Conservation (phyloP, 768 basidiomycete species). For the Leccinum imitatum region DNA sequence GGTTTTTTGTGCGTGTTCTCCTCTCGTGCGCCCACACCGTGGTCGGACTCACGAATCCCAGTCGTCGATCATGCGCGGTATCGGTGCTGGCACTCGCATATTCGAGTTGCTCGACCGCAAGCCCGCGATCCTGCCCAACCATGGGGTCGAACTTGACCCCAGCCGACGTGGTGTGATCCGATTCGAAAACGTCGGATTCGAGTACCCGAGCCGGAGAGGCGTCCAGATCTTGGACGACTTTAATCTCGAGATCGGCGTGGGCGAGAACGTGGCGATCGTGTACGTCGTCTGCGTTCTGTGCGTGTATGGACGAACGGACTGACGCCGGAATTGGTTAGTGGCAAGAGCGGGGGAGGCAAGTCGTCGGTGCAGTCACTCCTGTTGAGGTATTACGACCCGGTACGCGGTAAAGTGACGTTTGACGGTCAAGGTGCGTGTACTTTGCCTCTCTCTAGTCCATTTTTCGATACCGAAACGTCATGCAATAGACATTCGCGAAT, state of each 20-base stretch:
- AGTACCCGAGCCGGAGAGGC: constrained; percentile 85
- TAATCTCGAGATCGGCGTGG: constrained; percentile 74
- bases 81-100: constrained; percentile 91
- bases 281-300: constrained; percentile 41
- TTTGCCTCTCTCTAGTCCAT: neutral
- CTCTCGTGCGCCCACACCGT: too few relatives aligned
- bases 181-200: constrained; percentile 83
- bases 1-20: constrained; percentile 38
- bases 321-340: constrained; percentile 43
- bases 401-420: constrained; percentile 78
- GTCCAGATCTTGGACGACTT: constrained; percentile 82
- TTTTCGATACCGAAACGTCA: constrained; percentile 11
- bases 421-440: constrained; percentile 51
- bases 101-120: constrained; percentile 87
- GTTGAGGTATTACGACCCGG: constrained; percentile 86
- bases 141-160: constrained; percentile 57
- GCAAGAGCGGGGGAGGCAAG: constrained; percentile 92
- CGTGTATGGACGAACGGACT: neutral
- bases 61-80: constrained; percentile 95
- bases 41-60: constrained; percentile 25
- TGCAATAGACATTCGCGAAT: too few relatives aligned
- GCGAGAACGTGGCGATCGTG: constrained; percentile 91
- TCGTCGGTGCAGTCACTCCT: constrained; percentile 87
- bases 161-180: constrained; percentile 65
- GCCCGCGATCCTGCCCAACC: constrained; percentile 67